phyloP scores from a whole-genome alignment of 257 asterid species.

The Rehmannia glutinosa region DNA sequence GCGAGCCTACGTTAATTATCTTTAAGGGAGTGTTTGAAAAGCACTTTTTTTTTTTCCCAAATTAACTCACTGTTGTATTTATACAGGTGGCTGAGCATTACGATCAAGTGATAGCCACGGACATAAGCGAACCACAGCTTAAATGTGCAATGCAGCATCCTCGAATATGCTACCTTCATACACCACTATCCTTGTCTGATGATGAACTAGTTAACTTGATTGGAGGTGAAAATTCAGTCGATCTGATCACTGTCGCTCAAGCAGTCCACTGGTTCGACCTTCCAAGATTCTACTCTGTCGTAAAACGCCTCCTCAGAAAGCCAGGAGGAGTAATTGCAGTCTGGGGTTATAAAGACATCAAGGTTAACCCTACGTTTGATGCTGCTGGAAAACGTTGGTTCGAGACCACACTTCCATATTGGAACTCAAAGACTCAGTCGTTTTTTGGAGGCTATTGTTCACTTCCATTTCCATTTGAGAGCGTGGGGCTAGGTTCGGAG shows the following conservation, averaged over 20 bases:
- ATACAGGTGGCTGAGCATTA: slow-evolving; percentile 25
- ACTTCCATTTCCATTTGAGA: slow-evolving; percentile 26
- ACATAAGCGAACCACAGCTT: slow-evolving; percentile 30
- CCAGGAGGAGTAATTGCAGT: slow-evolving; percentile 25
- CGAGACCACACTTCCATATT: slow-evolving; percentile 12
- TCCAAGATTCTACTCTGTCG: slow-evolving; percentile 28
- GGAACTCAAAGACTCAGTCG: slow-evolving; percentile 16
- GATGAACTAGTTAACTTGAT: slow-evolving; percentile 17
- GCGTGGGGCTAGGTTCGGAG: slow-evolving; percentile 23
- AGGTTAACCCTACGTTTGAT: slow-evolving; percentile 21
- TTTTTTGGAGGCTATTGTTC: slow-evolving; percentile 12
- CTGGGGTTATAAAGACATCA: slow-evolving; percentile 21
- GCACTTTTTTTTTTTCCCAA: too few relatives aligned
- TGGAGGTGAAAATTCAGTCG: background rate
- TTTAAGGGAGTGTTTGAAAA: too few relatives aligned
- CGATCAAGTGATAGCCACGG: slow-evolving; percentile 37
- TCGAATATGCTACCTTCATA: slow-evolving; percentile 23
- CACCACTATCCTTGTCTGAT: slow-evolving; percentile 26
- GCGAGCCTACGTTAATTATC: too few relatives aligned
- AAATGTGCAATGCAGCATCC: slow-evolving; percentile 24
- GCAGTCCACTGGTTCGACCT: slow-evolving; percentile 17
- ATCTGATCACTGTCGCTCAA: too few relatives aligned
- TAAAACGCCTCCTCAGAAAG: slow-evolving; percentile 23
- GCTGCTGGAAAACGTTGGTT: background rate
- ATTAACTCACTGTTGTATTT: too few relatives aligned